phyloP scores from a whole-genome alignment of 2,329 filamentous ascomycete genomes.

The Colletotrichum musicola region DNA sequence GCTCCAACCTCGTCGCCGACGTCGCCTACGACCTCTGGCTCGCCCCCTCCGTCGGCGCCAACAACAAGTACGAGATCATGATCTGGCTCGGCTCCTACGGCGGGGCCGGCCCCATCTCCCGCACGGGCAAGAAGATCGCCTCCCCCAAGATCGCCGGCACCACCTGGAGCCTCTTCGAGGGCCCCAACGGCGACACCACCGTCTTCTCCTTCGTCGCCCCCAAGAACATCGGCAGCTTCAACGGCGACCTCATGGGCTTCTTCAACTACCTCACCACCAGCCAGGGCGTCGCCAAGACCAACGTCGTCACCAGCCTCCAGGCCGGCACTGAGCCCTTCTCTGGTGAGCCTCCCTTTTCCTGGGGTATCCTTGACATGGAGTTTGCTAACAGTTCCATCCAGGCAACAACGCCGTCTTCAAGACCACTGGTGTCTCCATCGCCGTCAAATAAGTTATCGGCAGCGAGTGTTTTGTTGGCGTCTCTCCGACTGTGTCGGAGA shows the following conservation, averaged over 20 bases:
- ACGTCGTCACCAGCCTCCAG: slow-evolving; percentile 66
- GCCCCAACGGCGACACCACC: slow-evolving; percentile 66
- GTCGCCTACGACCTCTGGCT: slow-evolving; percentile 73
- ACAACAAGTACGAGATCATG: slow-evolving; percentile 58
- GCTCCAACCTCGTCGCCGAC: slow-evolving; percentile 62
- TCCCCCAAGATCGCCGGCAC: slow-evolving; percentile 65
- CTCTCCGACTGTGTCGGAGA: background rate
- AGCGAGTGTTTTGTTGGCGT: background rate
- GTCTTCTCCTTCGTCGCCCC: slow-evolving; percentile 66
- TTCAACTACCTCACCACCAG: slow-evolving; percentile 63
- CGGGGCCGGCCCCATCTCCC: slow-evolving; percentile 48
- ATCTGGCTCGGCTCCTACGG: slow-evolving; percentile 43
- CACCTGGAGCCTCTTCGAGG: slow-evolving; percentile 67
- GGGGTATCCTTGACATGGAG: too few relatives aligned
- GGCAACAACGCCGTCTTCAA: slow-evolving; percentile 53
- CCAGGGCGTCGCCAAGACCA: slow-evolving; percentile 59
- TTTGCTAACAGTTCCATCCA: background rate
- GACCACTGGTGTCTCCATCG: slow-evolving; percentile 30
- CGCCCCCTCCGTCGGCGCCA: slow-evolving; percentile 55
- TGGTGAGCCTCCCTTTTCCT: slow-evolving; percentile 49
- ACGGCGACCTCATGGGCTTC: slow-evolving; percentile 67
- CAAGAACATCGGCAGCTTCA: slow-evolving; percentile 61
- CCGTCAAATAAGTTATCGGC: slow-evolving; percentile 4
- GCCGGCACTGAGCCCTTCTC: slow-evolving; percentile 70
- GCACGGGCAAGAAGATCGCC: slow-evolving; percentile 64